A percentile compares a stretch with the other conserved stretches of the same genome.
Evolutionary conservation across 495 filamentous ascomycete species (phyloP).

Genomic region (Geoglossum glabrum): DNA sequence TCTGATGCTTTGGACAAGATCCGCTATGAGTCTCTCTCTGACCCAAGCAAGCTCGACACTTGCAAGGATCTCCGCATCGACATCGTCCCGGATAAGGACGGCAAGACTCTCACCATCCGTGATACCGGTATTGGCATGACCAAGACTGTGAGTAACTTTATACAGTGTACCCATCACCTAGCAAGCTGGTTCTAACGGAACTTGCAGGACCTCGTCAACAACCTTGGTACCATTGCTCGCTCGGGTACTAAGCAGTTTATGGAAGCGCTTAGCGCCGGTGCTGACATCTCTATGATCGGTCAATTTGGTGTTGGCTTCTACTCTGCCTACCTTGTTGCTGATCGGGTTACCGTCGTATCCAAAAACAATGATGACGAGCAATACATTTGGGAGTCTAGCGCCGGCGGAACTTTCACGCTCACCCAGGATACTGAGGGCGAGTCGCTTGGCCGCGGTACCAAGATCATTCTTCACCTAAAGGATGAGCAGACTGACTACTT

Average conservation of each 20-base stretch:
- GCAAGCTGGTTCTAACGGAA: not conserved
- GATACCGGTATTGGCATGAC: slow-evolving; percentile 99
- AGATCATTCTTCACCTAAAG: slow-evolving; percentile 97
- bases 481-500: slow-evolving; percentile 97
- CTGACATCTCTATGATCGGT: slow-evolving; percentile 99
- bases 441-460: slow-evolving; percentile 80
- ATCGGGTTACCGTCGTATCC: slow-evolving; percentile 83
- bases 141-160: slow-evolving; percentile 64
- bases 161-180: not conserved
- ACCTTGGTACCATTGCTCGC: slow-evolving; percentile 96
- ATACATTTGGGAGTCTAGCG: slow-evolving; percentile 97
- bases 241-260: slow-evolving; percentile 99
- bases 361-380: slow-evolving; percentile 99
- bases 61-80: slow-evolving; percentile 95
- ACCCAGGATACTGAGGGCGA: slow-evolving; percentile 76
- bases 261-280: slow-evolving; percentile 95
- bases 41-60: slow-evolving; percentile 87
- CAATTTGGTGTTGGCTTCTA: slow-evolving; percentile 99
- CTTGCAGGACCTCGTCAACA: slow-evolving; percentile 85
- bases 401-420: slow-evolving; percentile 94
- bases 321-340: slow-evolving; percentile 97
- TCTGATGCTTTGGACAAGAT: slow-evolving; percentile 99
- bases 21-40: slow-evolving; percentile 91
- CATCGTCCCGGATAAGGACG: slow-evolving; percentile 90
- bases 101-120: slow-evolving; percentile 88